Conservation (phyloP, 306 rosid genomes). For the Cicer judaicum region DNA sequence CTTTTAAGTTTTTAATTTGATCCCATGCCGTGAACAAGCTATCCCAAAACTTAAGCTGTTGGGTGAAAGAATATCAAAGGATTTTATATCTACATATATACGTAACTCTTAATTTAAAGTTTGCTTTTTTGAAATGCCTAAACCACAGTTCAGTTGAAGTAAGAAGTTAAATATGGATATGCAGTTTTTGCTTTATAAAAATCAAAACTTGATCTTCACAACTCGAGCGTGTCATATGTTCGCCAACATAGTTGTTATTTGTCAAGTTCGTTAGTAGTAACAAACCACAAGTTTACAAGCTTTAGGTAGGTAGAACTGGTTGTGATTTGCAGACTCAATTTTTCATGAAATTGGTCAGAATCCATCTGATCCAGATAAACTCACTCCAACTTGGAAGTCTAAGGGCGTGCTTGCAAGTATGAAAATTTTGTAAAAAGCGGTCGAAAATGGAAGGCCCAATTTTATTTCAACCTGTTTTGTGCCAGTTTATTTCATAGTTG, state of each 20-base stretch:
- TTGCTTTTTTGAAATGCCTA: background rate
- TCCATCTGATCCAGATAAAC: background rate
- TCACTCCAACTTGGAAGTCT: background rate
- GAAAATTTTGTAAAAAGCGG: background rate
- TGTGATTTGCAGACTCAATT: background rate
- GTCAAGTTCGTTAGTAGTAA: background rate
- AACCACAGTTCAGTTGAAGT: conserved; percentile 16
- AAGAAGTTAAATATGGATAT: conserved; percentile 1
- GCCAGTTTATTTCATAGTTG: background rate
- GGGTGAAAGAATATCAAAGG: background rate
- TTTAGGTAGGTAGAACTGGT: background rate
- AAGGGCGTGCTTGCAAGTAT: background rate
- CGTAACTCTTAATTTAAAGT: conserved; percentile 16
- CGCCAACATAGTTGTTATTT: background rate
- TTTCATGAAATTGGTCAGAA: background rate
- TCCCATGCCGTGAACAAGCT: background rate
- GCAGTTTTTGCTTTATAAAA: conserved; percentile 23
- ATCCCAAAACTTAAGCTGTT: conserved; percentile 1
- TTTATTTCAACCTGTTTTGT: background rate
- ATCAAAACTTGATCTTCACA: conserved; percentile 10
- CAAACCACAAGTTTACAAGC: background rate
- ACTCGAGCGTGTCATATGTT: background rate
- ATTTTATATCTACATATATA: background rate
- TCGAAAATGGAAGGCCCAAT: background rate
- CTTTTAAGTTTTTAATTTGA: background rate